A percentile compares a stretch with the other conserved stretches of the same genome.
These are phyloP conservation scores for Suillus subaureus DNA, from an alignment of 768 basidiomycete genomes.

Conservation along the genomic window DNA sequence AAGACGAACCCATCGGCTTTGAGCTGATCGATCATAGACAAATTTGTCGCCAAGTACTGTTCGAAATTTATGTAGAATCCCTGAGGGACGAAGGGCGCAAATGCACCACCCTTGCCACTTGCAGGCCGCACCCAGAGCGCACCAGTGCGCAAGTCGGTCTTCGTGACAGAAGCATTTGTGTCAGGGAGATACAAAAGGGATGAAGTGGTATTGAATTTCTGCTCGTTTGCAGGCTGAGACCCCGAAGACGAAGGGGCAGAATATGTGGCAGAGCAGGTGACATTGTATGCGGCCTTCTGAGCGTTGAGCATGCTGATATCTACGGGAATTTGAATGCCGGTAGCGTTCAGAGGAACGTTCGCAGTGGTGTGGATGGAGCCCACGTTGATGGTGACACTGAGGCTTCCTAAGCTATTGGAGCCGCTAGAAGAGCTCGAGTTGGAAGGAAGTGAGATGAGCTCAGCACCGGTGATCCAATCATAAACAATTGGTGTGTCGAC, in stretches of 20 bases:
- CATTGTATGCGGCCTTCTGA: conserved; percentile 30
- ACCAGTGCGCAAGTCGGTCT: conserved; percentile 50
- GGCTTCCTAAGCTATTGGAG: conserved; percentile 10
- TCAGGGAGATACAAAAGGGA: conserved; percentile 45
- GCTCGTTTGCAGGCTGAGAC: conserved; percentile 7
- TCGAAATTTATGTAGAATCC: conserved; percentile 74
- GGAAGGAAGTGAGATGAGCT: conserved; percentile 28
- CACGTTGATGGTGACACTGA: conserved; percentile 35
- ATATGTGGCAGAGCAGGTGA: conserved; percentile 39
- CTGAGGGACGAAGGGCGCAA: conserved; percentile 58
- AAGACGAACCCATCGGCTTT: conserved; percentile 53
- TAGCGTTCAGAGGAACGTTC: conserved; percentile 39
- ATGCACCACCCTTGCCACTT: conserved; percentile 20
- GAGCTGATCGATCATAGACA: conserved; percentile 54
- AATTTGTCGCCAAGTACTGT: conserved; percentile 52
- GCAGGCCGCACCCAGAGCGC: conserved; percentile 42
- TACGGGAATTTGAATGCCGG: conserved; percentile 37
- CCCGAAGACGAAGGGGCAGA: conserved; percentile 8
- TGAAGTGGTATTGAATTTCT: conserved; percentile 34
- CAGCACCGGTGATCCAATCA: conserved; percentile 36
- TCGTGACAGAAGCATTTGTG: conserved; percentile 43
- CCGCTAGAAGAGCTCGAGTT: conserved; percentile 5
- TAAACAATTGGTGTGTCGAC: conserved; percentile 43
- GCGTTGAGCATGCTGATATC: conserved; percentile 32
- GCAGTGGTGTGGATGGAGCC: conserved; percentile 24